Evolutionary conservation across 2,329 filamentous ascomycete genomes (phyloP).

Genomic region (Fusarium verrucosum): DNA sequence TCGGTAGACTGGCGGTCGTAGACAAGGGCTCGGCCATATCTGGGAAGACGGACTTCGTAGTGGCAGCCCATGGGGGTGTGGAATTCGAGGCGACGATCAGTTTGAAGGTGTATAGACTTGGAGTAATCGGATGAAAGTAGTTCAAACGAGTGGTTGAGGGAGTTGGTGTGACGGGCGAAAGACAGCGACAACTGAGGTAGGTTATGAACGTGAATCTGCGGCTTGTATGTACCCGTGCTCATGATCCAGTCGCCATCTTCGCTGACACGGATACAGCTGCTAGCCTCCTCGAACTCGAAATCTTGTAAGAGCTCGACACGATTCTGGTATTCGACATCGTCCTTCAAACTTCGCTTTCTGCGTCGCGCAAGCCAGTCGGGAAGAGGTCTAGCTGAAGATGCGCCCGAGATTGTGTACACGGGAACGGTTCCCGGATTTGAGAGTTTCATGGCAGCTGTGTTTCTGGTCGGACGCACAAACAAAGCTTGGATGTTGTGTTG

Average conservation of each 20-base stretch:
- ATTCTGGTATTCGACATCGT: slow-evolving; percentile 91
- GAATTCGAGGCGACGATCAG: slow-evolving; percentile 90
- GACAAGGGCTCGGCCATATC: slow-evolving; percentile 89
- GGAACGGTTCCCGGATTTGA: slow-evolving; percentile 83
- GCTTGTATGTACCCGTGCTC: slow-evolving; percentile 82
- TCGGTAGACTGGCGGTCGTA: slow-evolving; percentile 87
- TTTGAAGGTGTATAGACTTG: slow-evolving; percentile 93
- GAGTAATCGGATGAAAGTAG: slow-evolving; percentile 91
- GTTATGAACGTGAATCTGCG: slow-evolving; percentile 88
- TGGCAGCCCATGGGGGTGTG: slow-evolving; percentile 90
- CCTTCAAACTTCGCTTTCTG: slow-evolving; percentile 89
- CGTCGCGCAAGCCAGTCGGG: slow-evolving; percentile 95
- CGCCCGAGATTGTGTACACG: slow-evolving; percentile 95
- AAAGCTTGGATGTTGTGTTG: slow-evolving; percentile 25
- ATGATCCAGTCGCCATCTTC: slow-evolving; percentile 98
- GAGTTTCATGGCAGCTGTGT: slow-evolving; percentile 71
- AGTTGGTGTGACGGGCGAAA: slow-evolving; percentile 89
- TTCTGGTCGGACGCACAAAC: slow-evolving; percentile 13
- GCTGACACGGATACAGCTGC: slow-evolving; percentile 86
- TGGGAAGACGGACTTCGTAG: slow-evolving; percentile 86
- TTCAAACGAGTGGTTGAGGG: slow-evolving; percentile 89
- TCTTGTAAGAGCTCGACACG: slow-evolving; percentile 95
- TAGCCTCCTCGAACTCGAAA: slow-evolving; percentile 97
- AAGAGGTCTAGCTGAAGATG: slow-evolving; percentile 84
- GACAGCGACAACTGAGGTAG: slow-evolving; percentile 93